These are phyloP conservation scores for Orychophragmus violaceus DNA, from an alignment of 345 rosid genomes.

Conservation along the genomic window DNA sequence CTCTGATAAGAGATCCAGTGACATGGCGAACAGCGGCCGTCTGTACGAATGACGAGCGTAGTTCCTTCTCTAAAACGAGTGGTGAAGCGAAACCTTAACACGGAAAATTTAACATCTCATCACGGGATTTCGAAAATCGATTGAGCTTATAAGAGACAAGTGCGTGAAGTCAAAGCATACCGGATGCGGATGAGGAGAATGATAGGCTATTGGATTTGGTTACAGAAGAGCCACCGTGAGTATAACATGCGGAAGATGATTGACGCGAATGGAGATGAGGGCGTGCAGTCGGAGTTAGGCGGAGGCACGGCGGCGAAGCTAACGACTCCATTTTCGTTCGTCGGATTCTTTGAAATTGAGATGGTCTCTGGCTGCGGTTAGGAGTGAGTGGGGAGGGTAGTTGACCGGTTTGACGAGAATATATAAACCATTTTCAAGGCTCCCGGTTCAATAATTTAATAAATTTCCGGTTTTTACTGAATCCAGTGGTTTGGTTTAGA, in stretches of 20 bases:
- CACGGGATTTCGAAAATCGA: background rate
- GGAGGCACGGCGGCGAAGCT: conserved; percentile 26
- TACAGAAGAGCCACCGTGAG: background rate
- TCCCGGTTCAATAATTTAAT: background rate
- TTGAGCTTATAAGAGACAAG: background rate
- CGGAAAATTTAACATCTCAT: background rate
- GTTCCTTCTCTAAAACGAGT: conserved; percentile 29
- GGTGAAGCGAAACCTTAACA: conserved; percentile 29
- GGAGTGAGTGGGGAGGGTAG: too few relatives aligned
- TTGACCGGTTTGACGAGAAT: too few relatives aligned
- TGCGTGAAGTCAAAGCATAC: conserved; percentile 9
- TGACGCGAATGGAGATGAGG: background rate
- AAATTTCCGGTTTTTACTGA: background rate
- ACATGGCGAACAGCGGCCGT: conserved; percentile 60
- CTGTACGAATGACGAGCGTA: conserved; percentile 35
- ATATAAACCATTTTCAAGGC: too few relatives aligned
- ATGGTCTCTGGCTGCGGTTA: too few relatives aligned
- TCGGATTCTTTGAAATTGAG: background rate
- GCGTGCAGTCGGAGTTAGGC: conserved; percentile 14
- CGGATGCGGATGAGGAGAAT: conserved; percentile 37
- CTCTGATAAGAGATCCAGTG: conserved; percentile 55
- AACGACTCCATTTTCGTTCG: conserved; percentile 26
- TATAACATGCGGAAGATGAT: background rate
- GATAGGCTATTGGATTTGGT: conserved; percentile 29
- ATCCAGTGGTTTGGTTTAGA: background rate